Evolutionary conservation across 2,329 filamentous ascomycete genomes (phyloP), one percentile per base, ranked within the genome.

Genomic region (Stachybotrys chartarum): DNA sequence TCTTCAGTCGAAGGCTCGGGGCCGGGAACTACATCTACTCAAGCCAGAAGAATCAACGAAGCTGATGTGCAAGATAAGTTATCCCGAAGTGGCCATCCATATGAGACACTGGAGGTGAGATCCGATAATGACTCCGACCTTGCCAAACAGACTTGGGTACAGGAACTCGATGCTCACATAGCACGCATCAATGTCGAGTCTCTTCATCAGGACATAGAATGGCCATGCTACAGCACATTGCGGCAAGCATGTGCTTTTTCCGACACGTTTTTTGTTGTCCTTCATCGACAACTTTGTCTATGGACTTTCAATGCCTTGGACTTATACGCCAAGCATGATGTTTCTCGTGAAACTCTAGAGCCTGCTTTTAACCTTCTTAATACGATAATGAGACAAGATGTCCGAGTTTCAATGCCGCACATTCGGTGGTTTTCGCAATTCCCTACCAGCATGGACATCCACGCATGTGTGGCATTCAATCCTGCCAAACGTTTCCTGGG

Each of bases 201-300:
- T 32, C 59, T 67, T 18, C 66, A 67, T 54, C 59, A 60, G n/a
- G 51, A 52, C 45, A 61, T 77, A 2, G 81, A 81, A 57, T 62
- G 65, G 49, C 72, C 72, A 30, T 77, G 87, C 32, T 72, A 83
- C 39, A 59, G 66, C n/a, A 73, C 88, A 7, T 70, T 91, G 12
- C 63, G 60, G 30, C 72, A 81, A 30, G 87, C 87, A 1, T 86
- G 83, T 59, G 48, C 58, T 1, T 61, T 65, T 0, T 67, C 76
- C 5, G 88, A 92, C 65, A 58, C 73, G 50, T 82, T 88, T 63
- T 91, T 86, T 64, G 61, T 91, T 52, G 74, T 78, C 6, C 65
- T 88, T 12, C 86, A 89, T 64, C 86, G 89, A 63, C 57, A 87
- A 2, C 85, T 83, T 66, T 88, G 84, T 63, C 63, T 79, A 18